Evolutionary conservation across 2,329 filamentous ascomycete species (phyloP), one percentile per base, ranked within the genome.

Genomic region (Coniochaeta prunicola): DNA sequence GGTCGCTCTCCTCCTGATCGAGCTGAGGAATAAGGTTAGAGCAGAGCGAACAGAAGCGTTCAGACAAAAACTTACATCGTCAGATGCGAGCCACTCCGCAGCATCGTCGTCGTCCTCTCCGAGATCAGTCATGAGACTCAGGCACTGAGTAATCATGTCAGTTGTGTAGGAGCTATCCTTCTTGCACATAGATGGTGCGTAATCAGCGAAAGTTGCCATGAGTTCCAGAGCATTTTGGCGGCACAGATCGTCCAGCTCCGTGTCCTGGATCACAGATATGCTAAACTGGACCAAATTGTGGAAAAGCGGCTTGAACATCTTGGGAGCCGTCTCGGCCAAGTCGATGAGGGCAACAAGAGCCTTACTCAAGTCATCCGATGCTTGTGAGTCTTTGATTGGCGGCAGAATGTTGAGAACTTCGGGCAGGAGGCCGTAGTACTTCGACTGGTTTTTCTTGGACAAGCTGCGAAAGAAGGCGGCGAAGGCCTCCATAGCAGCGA

Each of bases 261-360:
- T 97, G 72, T 99, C 93, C 68, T 96, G 90, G 65, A 99, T 90
- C 59, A 97, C 92, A 7, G 90, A 91, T 61, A 97, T 87, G 71
- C 89, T 93, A 75, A 99, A 97, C 66, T 90, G 87, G 57, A 97
- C 93, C 4, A 99, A 81, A 68, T 91, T 92, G 69, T 89, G 88
- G 77, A 99, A 99, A n/a, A 96, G 80, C 21, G 83, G 83, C 76
- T 94, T 96, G 78, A 99, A 99, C 92, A 97, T 97, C 76, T 94
- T 96, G 24, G 93, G 92, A 24, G 91, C 89, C n/a, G 89, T 84
- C 74, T 97, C 94, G 40, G 94, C 94, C 58, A 99, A 82, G 64
- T 97, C 94, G 67, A 99, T 97, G 54, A 99, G 82, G 26, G 93
- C 89, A 59, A 97, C 80, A 45, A 99, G 85, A 24, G 92, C 92